phyloP scores from a whole-genome alignment of 225 moss, liverwort and hornwort genomes.

The Neckera pumila region DNA sequence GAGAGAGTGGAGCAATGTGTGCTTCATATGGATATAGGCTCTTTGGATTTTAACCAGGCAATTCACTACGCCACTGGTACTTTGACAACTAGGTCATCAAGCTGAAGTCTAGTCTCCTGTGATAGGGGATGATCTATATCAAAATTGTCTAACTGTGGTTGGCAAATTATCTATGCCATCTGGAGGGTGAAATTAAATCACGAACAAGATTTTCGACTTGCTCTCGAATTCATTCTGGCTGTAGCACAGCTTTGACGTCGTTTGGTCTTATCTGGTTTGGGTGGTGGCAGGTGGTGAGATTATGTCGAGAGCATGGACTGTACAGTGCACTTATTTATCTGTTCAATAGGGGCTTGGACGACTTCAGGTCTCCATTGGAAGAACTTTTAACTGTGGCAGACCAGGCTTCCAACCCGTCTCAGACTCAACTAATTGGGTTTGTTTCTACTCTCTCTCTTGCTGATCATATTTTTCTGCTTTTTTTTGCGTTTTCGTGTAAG shows the following conservation, averaged over 20 bases:
- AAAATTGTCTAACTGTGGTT: not conserved
- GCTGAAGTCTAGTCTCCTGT: not conserved
- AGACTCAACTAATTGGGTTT: conserved; percentile 68
- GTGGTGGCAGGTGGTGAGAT: conserved; percentile 74
- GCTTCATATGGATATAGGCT: conserved; percentile 95
- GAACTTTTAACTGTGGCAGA: conserved; percentile 92
- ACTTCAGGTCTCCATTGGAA: conserved; percentile 91
- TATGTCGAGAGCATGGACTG: conserved; percentile 92
- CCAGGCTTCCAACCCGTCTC: conserved; percentile 41
- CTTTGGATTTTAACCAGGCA: conserved; percentile 98
- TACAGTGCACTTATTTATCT: conserved; percentile 97
- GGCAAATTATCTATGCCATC: not conserved
- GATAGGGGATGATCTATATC: not conserved
- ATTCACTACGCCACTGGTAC: not conserved
- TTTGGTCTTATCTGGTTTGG: not conserved
- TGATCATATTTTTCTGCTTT: not conserved
- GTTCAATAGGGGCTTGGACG: conserved; percentile 94
- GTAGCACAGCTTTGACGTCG: not conserved
- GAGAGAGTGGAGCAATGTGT: conserved; percentile 99
- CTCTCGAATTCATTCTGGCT: not conserved
- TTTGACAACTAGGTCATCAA: not conserved
- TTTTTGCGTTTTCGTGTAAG: not conserved
- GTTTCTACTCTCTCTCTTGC: conserved; percentile 2
- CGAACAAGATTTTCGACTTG: not conserved
- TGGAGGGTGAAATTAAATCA: not conserved